Percentiles rank a stretch among this genome's conserved stretches.
Evolutionary conservation across 371 early-diverging fungal genomes (phyloP).

Genomic region (Catenaria anguillulae): DNA sequence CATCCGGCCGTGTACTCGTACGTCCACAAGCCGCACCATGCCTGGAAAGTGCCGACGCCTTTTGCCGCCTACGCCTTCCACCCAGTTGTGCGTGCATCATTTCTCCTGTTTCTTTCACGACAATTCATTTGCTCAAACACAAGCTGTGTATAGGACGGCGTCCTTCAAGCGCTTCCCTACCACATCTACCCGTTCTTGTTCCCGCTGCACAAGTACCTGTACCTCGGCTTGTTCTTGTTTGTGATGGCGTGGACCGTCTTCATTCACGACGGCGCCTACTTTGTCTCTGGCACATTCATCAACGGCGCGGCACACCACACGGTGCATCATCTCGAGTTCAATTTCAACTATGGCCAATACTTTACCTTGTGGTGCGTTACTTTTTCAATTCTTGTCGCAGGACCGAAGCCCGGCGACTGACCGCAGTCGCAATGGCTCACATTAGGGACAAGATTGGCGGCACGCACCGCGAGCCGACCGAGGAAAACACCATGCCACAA

Average conservation of each 20-base stretch:
- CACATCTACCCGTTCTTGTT: slow-evolving; percentile 73
- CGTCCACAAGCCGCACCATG: slow-evolving; percentile 74
- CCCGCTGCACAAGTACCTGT: slow-evolving; percentile 79
- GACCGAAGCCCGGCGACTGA: not conserved
- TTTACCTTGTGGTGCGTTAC: not conserved
- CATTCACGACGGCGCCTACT: slow-evolving; percentile 81
- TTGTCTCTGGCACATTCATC: slow-evolving; percentile 35
- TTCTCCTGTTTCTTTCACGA: no score
- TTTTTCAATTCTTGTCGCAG: not conserved
- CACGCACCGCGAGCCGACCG: slow-evolving; percentile 52
- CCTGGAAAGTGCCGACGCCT: slow-evolving; percentile 78
- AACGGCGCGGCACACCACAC: slow-evolving; percentile 90
- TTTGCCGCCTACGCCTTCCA: slow-evolving; percentile 94
- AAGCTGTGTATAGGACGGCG: slow-evolving; percentile 47
- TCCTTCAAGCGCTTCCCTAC: slow-evolving; percentile 83
- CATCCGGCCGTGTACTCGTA: slow-evolving; percentile 69
- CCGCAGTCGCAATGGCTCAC: not conserved
- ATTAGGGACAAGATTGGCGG: slow-evolving; percentile 56
- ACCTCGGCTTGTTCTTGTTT: slow-evolving; percentile 66
- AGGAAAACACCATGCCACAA: slow-evolving; percentile 19
- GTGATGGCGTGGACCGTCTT: slow-evolving; percentile 90
- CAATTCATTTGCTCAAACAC: not conserved
- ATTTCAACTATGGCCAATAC: slow-evolving; percentile 90
- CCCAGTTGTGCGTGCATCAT: slow-evolving; percentile 28
- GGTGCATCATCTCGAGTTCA: slow-evolving; percentile 91